Evolutionary conservation across 768 basidiomycete species (phyloP).

Genomic region (Hortiboletus campestris): DNA sequence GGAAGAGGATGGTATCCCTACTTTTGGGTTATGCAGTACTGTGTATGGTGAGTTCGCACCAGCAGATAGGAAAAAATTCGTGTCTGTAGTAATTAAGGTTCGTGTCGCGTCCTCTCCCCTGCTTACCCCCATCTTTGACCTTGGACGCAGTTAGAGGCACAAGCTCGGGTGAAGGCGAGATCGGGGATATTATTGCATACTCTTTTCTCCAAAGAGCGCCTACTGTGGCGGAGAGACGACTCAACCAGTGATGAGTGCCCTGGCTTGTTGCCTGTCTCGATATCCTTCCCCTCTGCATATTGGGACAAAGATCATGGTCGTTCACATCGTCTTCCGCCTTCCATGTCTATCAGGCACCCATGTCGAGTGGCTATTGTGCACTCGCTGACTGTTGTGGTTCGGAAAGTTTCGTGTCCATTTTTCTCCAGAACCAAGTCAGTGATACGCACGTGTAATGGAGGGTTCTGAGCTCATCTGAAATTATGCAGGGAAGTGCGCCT

Average conservation of each 20-base stretch:
- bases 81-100: slow-evolving; percentile 31
- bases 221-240: slow-evolving; percentile 22
- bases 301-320: slow-evolving; percentile 21
- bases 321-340: slow-evolving; percentile 29
- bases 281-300: slow-evolving; percentile 30
- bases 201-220: slow-evolving; percentile 25
- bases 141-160: slow-evolving; percentile 24
- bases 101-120: not conserved
- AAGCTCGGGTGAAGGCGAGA: slow-evolving; percentile 17
- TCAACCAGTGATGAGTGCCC: slow-evolving; percentile 22
- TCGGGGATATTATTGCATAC: slow-evolving; percentile 5
- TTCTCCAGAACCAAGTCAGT: slow-evolving; percentile 26
- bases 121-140: not conserved
- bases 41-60: slow-evolving; percentile 31
- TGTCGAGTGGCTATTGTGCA: slow-evolving; percentile 24
- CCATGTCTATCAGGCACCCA: slow-evolving; percentile 27
- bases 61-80: slow-evolving; percentile 22
- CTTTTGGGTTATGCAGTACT: slow-evolving; percentile 30
- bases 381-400: slow-evolving; percentile 26
- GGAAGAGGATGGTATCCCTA: slow-evolving; percentile 29
- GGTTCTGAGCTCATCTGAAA: not conserved
- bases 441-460: not conserved
- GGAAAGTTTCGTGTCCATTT: slow-evolving; percentile 15
- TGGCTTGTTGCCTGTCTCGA: slow-evolving; percentile 28
- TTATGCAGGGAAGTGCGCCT: slow-evolving; percentile 21